Evolutionary conservation across 768 basidiomycete genomes (phyloP), one percentile per base, ranked within the genome.

Genomic region (Agrocybe praecox): DNA sequence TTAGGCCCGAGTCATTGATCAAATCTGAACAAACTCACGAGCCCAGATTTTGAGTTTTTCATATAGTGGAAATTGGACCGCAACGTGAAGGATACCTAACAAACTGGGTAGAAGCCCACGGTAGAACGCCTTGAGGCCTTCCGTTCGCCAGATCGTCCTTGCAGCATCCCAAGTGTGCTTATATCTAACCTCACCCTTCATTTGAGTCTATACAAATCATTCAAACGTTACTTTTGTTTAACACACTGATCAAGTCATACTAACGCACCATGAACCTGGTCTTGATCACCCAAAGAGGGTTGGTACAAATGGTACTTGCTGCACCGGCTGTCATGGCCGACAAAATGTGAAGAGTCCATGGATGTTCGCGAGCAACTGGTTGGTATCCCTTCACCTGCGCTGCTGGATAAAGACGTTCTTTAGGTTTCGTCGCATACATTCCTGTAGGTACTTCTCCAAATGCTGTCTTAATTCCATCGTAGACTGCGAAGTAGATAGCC

Each of bases 401-500:
- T 18, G 92, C 92, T 21, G 91, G 91, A 66, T 92, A 91, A 49
- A 92, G 74, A 57, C 81, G 75, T 26, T 86, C 82, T 62, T 51
- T 66, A 40, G 63, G 11, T 34, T 62, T 52, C 49, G 61, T 53
- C 52, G 62, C 42, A 17, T 50, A 46, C 47, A 58, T 55, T 57
- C 69, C 83, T 18, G 83, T 74, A 6, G 87, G 84, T 32, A 80
- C 76, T 62, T 86, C 86, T 19, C 93, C 92, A 68, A 94, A 90
- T 47, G 79, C 75, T 14, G 82, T 83, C 80, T 98, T 98, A 74
- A 98, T 91, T 57, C 90, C 87, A 75, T 99, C 97, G 74, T 98
- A 98, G 22, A 98, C 94, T 19, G 94, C 87, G 72, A 98, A 98
- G 72, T 98, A 98, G 64, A 98, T 98, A 22, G 95, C 97, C 97